Evolutionary conservation across 2,329 filamentous ascomycete species (phyloP), one percentile per base, ranked within the genome.

Genomic region (Ophiognomonia clavigignenti-juglandacearum): DNA sequence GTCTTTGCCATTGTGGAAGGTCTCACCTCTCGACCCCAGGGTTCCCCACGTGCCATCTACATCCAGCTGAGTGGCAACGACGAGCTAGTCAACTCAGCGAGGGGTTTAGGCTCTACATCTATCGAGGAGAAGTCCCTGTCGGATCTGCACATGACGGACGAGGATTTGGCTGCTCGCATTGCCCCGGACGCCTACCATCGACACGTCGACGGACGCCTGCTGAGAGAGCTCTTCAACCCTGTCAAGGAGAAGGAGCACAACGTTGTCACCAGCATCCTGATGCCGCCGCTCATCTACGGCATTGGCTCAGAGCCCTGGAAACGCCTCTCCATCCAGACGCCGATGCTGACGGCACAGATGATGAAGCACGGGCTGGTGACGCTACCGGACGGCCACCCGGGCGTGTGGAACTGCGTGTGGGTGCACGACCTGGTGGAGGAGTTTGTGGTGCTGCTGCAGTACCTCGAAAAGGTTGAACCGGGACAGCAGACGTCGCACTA

Each of bases 1-100:
- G 36, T 34, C 9, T 45, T 43, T 16, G 46, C 50, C 39, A 46
- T 52, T 14, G 37, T 52, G 26, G 50, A 49, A 2, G 39, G 46
- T 8, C 50, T 52, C n/a, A 49, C 45, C 38, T 19, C 46, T 3
- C 9, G 50, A 16, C 42, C 46, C 14, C 36, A 49, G 22, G 39
- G 36, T 1, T 34, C 50, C 13, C 45, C 32, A 16, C 50, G 50
- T 5, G 50, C 46, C 35, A 49, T 52, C 42, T 52, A 52, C 39
- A 52, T 52, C 34, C 50, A 52, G 39, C 45, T 43, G n/a, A 52
- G 46, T 46, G 50, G 50, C 39, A 52, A 52, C 31, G 50, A 52
- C 22, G 50, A 52, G 50, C 46, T 52, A 16, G 46, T 22, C 23
- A 37, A 34, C 23, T 52, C 50, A 2, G 43, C 50, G 1, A 13